Conservation (phyloP, 1,284 basidiomycete species). For the Puccinia triticina region DNA sequence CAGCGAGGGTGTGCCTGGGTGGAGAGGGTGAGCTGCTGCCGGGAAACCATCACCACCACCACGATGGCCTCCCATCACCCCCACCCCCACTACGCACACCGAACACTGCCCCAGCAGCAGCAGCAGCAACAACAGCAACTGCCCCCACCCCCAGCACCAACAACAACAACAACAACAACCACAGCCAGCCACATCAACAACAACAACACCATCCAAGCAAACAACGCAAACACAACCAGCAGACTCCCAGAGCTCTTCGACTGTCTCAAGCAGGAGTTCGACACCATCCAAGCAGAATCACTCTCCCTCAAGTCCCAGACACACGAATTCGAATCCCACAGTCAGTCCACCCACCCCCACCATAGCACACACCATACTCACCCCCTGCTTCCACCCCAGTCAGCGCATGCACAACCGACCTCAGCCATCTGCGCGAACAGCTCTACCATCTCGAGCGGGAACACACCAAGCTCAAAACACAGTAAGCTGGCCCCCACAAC, state of each 20-base stretch:
- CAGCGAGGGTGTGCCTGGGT: too few relatives aligned
- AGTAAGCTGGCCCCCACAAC: constrained; percentile 3
- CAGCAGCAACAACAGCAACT: too few relatives aligned
- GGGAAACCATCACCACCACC: too few relatives aligned
- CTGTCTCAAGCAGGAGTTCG: constrained; percentile 50
- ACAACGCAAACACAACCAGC: background rate
- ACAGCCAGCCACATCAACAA: background rate
- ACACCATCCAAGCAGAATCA: constrained; percentile 29
- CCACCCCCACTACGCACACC: too few relatives aligned
- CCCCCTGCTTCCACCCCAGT: background rate
- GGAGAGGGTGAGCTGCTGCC: too few relatives aligned
- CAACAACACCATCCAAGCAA: background rate
- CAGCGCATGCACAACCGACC: constrained; percentile 34
- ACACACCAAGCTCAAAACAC: constrained; percentile 49
- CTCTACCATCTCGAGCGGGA: constrained; percentile 43
- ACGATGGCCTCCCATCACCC: too few relatives aligned
- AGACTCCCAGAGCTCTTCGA: constrained; percentile 41
- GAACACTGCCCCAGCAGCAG: too few relatives aligned
- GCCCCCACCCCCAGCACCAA: too few relatives aligned
- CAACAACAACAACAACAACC: background rate
- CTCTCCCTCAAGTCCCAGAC: constrained; percentile 42
- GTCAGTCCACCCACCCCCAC: background rate
- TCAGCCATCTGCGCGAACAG: constrained; percentile 44
- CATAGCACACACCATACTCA: background rate
- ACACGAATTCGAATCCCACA: constrained; percentile 47